Evolutionary conservation across 2,329 filamentous ascomycete genomes (phyloP), one percentile per base, ranked within the genome.

Genomic region (Botrytis elliptica): DNA sequence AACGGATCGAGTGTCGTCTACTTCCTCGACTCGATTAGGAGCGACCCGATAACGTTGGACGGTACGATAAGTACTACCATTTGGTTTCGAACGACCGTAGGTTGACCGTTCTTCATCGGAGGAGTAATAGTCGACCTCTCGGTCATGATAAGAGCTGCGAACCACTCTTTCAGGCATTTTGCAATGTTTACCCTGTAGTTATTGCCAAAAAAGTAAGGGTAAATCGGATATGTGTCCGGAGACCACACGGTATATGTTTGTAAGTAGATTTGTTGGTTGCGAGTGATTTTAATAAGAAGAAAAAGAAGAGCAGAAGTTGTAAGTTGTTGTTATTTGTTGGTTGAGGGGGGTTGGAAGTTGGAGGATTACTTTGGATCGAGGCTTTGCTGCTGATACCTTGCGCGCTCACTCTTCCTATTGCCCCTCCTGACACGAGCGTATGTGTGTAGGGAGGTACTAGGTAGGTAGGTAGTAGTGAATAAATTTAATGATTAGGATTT

Each of bases 11-110:
- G 78, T 79, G 46, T 80, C 77, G 38, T 79, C 77, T 70, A 78
- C 72, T 40, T 80, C 77, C 42, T 80, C 79, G 29, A 78, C 77
- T 73, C 79, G 71, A 69, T 76, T 75, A 22, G 78, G 78, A 10
- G 77, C 75, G 64, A 81, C 79, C 46, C 79, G 79, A 71, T 81
- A 81, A 59, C 79, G 78, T 71, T 80, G 80, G 29, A 81, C 78
- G 10, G 79, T 80, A 66, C 79, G 79, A 75, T 81, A 80, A 18
- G 77, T 75, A 25, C 75, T 74, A 29, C 74, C 75, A 33, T 64
- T 71, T 18, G 46, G 29, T 68, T 75, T 73, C 9, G 75, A 73
- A 36, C 76, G 78, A 65, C 76, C 76, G 70, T 76, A 75, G 25
- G 72, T 71, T 25, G 79, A 78, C 20, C 77, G 76, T 12, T 80